Base-by-base conservation (phyloP, 495 filamentous ascomycete species). In the Talaromyces thailandensis region DNA sequence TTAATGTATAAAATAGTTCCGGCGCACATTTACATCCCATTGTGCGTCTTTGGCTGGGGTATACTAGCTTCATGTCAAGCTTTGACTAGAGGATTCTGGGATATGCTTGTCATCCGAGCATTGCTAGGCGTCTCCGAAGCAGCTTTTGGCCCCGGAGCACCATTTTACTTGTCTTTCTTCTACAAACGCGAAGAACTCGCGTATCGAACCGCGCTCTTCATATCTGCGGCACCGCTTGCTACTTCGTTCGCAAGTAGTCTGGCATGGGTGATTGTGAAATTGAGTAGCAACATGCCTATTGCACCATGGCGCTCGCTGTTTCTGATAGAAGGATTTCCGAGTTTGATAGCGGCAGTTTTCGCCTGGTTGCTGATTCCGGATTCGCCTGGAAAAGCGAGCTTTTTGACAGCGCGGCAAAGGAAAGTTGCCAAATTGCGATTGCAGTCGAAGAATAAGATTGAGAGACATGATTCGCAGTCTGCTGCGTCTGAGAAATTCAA, bases 21-120 rank as follows among this genome's bases (percentile, higher is more conserved):
- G 2, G 74, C 83, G 4, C 85, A 86, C 64, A 82, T 84, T 62
- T 88, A 88, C 65, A 79, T 81, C 26, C 72, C 72, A 16, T 65
- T 79, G 6, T 80, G 76, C 48, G 76, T 79, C 6, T 78, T 66
- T 62, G 68, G 66, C 40, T 79, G 73, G 74, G 89, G 89, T 12
- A 70, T 88, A 29, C 74, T 84, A 7, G 90, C 90, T 4, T 88
- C 86, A 16, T 75, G 92, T 31, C 90, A 94, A 72, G 81, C 87
- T 16, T 66, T 92, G 3, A 78, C 82, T 1, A 83, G 84, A 12
- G 82, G 78, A 4, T 87, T 82, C 58, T 64, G 64, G 43, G 69
- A 66, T 0, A 65, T 83, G 16, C 65, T 81, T 6, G 43, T 78
- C 51, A 69, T 84, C 1, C 76, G 82, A 8, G 72, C 76, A 21